A percentile compares a stretch with the other conserved stretches of the same genome.
Conservation (phyloP, 768 basidiomycete species). For the Boletellus ananiceps region DNA sequence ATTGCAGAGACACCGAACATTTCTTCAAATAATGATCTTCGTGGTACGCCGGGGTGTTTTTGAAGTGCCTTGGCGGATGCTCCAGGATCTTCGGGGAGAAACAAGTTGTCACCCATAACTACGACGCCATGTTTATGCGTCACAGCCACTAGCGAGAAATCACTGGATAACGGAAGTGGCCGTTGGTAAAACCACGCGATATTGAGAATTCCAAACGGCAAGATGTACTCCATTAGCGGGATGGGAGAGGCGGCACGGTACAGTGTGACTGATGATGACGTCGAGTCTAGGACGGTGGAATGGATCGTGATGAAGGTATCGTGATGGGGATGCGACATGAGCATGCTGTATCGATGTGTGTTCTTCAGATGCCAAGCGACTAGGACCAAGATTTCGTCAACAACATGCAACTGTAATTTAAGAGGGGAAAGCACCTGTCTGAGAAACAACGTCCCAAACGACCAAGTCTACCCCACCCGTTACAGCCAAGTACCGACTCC, state of each 20-base stretch:
- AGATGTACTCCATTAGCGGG: constrained; percentile 38
- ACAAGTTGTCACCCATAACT: constrained; percentile 58
- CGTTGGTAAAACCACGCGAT: constrained; percentile 37
- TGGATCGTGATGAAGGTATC: constrained; percentile 60
- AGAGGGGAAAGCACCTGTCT: constrained; percentile 43
- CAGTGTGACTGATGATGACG: constrained; percentile 41
- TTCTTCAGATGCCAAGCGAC: constrained; percentile 57
- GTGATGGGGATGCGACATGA: constrained; percentile 53
- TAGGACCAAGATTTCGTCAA: constrained; percentile 25
- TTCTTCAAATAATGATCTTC: constrained; percentile 77
- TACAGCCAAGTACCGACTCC: constrained; percentile 59
- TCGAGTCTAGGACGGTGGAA: constrained; percentile 26
- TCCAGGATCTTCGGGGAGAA: constrained; percentile 40
- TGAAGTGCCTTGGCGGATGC: constrained; percentile 37
- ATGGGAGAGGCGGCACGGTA: constrained; percentile 44
- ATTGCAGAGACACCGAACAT: constrained; percentile 84
- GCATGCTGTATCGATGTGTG: constrained; percentile 33
- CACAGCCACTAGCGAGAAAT: constrained; percentile 64
- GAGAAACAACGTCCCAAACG: constrained; percentile 69
- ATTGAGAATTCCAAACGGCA: constrained; percentile 65
- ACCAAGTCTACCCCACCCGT: constrained; percentile 45
- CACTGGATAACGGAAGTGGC: constrained; percentile 30
- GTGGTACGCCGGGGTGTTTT: constrained; percentile 30
- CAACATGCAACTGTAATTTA: neutral
- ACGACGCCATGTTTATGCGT: constrained; percentile 62